Percentiles rank a stretch among this genome's conserved stretches.
These are phyloP conservation scores for Lumnitzera littorea DNA, from an alignment of 345 rosid genomes.

Conservation along the genomic window DNA sequence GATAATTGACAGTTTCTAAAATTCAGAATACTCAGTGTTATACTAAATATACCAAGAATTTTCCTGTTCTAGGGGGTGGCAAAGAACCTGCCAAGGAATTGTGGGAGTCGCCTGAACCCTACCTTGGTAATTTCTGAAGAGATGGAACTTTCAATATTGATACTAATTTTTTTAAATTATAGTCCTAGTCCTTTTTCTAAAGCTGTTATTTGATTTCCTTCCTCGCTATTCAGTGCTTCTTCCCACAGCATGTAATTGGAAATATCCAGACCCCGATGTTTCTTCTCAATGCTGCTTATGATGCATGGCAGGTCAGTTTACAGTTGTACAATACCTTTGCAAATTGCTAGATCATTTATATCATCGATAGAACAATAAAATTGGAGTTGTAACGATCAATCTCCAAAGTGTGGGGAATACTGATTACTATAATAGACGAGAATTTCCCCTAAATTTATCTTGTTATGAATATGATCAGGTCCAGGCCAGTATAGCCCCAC, in stretches of 20 bases:
- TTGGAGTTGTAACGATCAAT: too few relatives aligned
- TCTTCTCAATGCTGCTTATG: conserved; percentile 48
- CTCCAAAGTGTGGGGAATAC: too few relatives aligned
- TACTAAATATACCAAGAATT: too few relatives aligned
- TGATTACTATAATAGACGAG: too few relatives aligned
- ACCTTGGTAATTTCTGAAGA: conserved; percentile 23
- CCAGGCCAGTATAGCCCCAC: conserved; percentile 46
- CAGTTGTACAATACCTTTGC: neutral
- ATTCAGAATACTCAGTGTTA: too few relatives aligned
- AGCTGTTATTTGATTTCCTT: neutral
- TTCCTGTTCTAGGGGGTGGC: conserved; percentile 21
- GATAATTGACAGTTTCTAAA: too few relatives aligned
- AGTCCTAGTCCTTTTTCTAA: neutral
- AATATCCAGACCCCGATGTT: conserved; percentile 32
- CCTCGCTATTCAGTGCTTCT: conserved; percentile 37
- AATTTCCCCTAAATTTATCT: neutral
- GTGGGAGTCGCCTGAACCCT: conserved; percentile 34
- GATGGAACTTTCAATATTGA: too few relatives aligned
- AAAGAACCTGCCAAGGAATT: conserved; percentile 26
- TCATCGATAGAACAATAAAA: neutral
- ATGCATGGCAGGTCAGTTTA: conserved; percentile 46
- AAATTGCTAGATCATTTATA: neutral
- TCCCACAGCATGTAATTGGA: conserved; percentile 44
- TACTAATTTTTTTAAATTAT: neutral
- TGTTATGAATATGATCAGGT: conserved; percentile 20